These are phyloP conservation scores for Xylaria castorea DNA, from an alignment of 495 filamentous ascomycete genomes.

Conservation along the genomic window DNA sequence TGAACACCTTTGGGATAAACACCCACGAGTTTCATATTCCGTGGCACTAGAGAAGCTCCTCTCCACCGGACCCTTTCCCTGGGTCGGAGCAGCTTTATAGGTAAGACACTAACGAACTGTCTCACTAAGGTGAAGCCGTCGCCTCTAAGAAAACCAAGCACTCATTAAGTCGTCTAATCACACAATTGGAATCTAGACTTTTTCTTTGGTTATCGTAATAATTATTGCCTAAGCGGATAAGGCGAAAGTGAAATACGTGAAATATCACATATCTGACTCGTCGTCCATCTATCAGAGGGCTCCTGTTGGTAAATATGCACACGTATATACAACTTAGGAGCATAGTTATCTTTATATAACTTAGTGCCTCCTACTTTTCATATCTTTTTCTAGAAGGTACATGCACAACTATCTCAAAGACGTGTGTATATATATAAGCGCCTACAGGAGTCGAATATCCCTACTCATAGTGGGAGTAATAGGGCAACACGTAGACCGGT, in stretches of 20 bases:
- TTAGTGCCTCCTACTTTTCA: not conserved
- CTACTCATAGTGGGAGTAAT: not conserved
- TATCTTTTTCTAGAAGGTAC: not conserved
- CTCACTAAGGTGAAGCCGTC: not conserved
- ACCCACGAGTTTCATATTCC: not conserved
- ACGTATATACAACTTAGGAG: not conserved
- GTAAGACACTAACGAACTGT: not conserved
- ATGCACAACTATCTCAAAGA: not conserved
- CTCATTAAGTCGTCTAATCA: no score
- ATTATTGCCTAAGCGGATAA: not conserved
- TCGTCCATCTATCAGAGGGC: not conserved
- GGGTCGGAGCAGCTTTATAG: not conserved
- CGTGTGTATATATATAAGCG: not conserved
- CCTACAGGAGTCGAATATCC: not conserved
- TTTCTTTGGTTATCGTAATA: not conserved
- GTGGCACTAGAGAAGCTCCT: not conserved
- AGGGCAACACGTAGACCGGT: not conserved
- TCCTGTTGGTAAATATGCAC: not conserved
- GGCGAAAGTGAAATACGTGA: not conserved
- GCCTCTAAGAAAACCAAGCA: no score
- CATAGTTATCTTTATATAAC: not conserved
- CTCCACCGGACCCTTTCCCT: not conserved
- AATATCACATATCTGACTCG: not conserved
- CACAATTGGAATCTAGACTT: no score
- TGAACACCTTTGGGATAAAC: not conserved